phyloP scores from a whole-genome alignment of 306 rosid species.

The Castanea crenata region DNA sequence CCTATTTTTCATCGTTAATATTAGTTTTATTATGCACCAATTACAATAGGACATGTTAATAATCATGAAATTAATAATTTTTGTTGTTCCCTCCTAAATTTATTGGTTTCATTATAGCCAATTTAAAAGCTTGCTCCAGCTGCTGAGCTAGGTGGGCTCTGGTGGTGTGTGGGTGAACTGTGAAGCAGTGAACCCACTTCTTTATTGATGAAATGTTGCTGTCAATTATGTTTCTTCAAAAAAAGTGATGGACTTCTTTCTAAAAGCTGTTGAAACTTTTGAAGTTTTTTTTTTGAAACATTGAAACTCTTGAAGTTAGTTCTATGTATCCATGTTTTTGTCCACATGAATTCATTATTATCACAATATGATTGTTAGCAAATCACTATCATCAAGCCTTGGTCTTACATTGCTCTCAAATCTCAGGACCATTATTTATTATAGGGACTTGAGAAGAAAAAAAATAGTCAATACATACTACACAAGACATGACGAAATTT shows the following conservation, averaged over 20 bases:
- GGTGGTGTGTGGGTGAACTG: background rate
- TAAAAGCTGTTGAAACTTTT: background rate
- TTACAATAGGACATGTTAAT: too few relatives aligned
- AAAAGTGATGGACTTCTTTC: background rate
- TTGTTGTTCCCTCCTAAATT: too few relatives aligned
- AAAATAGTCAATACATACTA: background rate
- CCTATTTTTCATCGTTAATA: too few relatives aligned
- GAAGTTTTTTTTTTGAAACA: background rate
- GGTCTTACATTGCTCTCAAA: background rate
- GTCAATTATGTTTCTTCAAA: background rate
- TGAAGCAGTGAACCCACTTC: background rate
- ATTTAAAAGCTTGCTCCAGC: background rate
- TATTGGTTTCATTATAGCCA: background rate
- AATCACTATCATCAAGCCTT: conserved; percentile 17
- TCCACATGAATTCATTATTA: conserved; percentile 37
- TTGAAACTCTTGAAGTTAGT: background rate
- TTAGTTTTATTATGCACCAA: too few relatives aligned
- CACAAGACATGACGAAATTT: background rate
- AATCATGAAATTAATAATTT: too few relatives aligned
- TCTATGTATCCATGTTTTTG: conserved; percentile 21
- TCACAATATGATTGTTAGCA: conserved; percentile 30
- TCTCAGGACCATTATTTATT: background rate
- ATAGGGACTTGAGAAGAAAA: background rate
- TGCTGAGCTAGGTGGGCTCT: background rate
- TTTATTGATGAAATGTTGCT: background rate